Percentiles rank a stretch among this genome's conserved stretches.
phyloP scores from a whole-genome alignment of 169 alveolate genomes.

The Haemoproteus tartakovskyi region DNA sequence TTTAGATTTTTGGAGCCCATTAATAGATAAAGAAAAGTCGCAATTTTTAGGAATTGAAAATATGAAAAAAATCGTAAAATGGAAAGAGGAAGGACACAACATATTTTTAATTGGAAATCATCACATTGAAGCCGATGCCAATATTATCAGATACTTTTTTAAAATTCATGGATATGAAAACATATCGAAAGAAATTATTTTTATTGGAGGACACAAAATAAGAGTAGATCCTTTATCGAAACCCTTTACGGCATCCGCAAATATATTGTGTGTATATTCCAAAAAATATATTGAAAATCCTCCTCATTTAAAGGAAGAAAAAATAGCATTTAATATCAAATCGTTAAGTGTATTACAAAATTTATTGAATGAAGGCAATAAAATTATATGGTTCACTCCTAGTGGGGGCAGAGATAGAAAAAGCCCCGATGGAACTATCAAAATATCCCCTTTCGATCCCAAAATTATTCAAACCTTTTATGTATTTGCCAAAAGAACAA shows the following conservation, averaged over 20 bases:
- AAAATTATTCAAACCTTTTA: conserved; percentile 57
- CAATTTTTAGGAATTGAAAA: conserved; percentile 32
- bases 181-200: conserved; percentile 54
- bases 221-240: conserved; percentile 60
- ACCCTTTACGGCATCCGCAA: conserved; percentile 59
- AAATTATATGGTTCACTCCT: conserved; percentile 63
- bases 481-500: conserved; percentile 60
- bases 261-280: conserved; percentile 46
- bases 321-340: conserved; percentile 46
- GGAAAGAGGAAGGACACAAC: conserved; percentile 57
- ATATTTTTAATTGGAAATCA: conserved; percentile 55
- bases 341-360: conserved; percentile 45
- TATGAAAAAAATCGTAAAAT: conserved; percentile 25
- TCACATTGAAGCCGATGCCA: conserved; percentile 69
- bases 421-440: conserved; percentile 19
- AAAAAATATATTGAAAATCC: conserved; percentile 63
- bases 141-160: conserved; percentile 46
- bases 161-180: conserved; percentile 15
- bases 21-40: conserved; percentile 50
- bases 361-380: conserved; percentile 36
- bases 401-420: conserved; percentile 64
- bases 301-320: conserved; percentile 60
- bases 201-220: conserved; percentile 66
- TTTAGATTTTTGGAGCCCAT: conserved; percentile 44
- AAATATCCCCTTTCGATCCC: conserved; percentile 49